Base-by-base conservation (phyloP, 257 asterid genomes). In the Solanum sejunctum region DNA sequence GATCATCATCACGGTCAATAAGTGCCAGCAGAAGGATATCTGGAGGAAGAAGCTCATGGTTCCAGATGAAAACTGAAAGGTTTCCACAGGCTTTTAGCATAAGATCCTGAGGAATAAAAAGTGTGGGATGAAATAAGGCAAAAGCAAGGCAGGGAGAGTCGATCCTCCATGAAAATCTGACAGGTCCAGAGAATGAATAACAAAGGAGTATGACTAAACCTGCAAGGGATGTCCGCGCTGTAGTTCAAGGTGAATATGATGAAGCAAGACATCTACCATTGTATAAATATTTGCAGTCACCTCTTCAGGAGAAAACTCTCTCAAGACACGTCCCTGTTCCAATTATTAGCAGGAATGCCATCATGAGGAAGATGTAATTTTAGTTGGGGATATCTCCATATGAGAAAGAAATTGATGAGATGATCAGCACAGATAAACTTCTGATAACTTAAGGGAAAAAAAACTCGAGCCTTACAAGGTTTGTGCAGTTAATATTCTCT, bases 261-360 rank as follows among this genome's bases (percentile, higher is more conserved):
- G 98, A 83, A 96, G 92, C 54, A 96, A 88, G 66, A 96, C 97
- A 92, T 96, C 97, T 84, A 96, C 99, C 99, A 96, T 96, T 72
- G 98, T 92, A 67, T 95, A 95, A 70, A 96, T 93, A 90, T 96
- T 95, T 85, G 88, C 93, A 82, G 98, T 95, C 83, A 96, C 99
- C 91, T 96, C 99, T 93, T 96, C 99, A 81, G 99, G 98, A 71
- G 99, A 95, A 92, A 96, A 91, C 89, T 96, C 99, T 89, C 93
- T 93, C 86, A 96, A 87, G 86, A 92, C 99, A 58, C 93, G 98
- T 23, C 97, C 97, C 99, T 96, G 91, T 67, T 70, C 84, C 54
- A 87, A 90, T 77, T 82, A 85, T 43, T 71, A 84, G 70, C 52
- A 86, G 77, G 86, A 77, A 70, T 58, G 78, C 60, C 67, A 71